A percentile compares a stretch with the other conserved stretches of the same genome.
These are phyloP conservation scores for Metrosideros polymorpha DNA, from an alignment of 441 rosid genomes.

Conservation along the genomic window DNA sequence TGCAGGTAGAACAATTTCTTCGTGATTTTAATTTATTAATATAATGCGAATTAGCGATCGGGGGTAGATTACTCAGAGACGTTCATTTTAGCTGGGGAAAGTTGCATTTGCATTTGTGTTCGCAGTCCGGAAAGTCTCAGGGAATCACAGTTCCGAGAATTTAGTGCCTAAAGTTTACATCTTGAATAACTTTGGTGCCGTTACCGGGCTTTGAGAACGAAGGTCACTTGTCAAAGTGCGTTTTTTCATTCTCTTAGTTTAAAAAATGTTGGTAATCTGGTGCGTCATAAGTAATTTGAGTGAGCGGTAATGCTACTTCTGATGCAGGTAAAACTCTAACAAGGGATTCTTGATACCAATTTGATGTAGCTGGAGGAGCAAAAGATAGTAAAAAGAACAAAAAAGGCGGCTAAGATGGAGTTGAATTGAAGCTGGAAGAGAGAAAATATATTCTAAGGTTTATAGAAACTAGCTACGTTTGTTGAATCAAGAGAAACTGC, in stretches of 20 bases:
- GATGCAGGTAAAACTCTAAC: neutral
- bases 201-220: neutral
- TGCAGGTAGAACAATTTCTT: slow-evolving; percentile 42
- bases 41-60: neutral
- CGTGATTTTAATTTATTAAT: neutral
- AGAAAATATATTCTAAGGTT: neutral
- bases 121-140: neutral
- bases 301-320: neutral
- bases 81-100: neutral
- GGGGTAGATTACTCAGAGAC: neutral
- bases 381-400: neutral
- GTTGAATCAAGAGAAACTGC: neutral
- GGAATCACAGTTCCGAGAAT: neutral
- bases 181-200: neutral
- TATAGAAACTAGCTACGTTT: neutral
- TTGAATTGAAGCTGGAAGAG: neutral
- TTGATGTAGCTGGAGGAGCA: neutral
- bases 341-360: neutral
- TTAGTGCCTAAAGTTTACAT: neutral
- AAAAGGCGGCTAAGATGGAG: neutral
- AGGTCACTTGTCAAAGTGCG: neutral
- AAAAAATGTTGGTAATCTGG: neutral
- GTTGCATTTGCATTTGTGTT: neutral
- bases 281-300: neutral
- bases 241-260: neutral